Base-by-base conservation (phyloP, 164 flowering plant genomes). In the Stephania yunnanensis region DNA sequence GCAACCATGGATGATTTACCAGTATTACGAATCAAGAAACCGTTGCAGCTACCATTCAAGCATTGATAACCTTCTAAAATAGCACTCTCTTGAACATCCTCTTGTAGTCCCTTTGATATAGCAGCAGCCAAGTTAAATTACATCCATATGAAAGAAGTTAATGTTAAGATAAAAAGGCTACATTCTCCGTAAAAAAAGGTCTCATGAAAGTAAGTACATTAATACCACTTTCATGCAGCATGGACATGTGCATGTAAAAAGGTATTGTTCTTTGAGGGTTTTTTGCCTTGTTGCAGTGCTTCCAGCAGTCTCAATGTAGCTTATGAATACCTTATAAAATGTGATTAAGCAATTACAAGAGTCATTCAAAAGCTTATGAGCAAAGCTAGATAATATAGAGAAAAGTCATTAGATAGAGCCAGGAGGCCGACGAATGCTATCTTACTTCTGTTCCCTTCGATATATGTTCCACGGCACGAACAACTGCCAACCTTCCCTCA, bases 291-390 rank as follows among this genome's bases (percentile, higher is more conserved):
- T 89, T 79, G 79, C 73, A 42, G 98, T 89, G 85, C 92, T 94
- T 83, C 91, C 97, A 81, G 99, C 99, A 82, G 89, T 96, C 81
- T 96, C 99, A 72, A 96, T 86, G 75, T 96, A 96, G 82, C 93
- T 91, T 71, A 96, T 92, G 52, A 73, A 74, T 19, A 96, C 97
- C 99, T 96, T 69, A 64, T 36, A 80, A 66, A 75, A 75, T 36
- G 66, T 11, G 74, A 80, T 5, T 30, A 83, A 19, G 50, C 7
- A 70, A 70, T 65, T 20, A 58, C 69, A 65, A 61, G 50, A 72
- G 29, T 44, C 68, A 55, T 17, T 48, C 19, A 8, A 77, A 7
- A 29, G 65, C 2, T 42, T 6, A 71, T 67, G 44, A 10, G 44
- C 15, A 63, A 30, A 46, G 8, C 42, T 45, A 44, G 17, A 72